Evolutionary conservation across 2,329 filamentous ascomycete genomes (phyloP).

Genomic region (Diaporthe capsici): DNA sequence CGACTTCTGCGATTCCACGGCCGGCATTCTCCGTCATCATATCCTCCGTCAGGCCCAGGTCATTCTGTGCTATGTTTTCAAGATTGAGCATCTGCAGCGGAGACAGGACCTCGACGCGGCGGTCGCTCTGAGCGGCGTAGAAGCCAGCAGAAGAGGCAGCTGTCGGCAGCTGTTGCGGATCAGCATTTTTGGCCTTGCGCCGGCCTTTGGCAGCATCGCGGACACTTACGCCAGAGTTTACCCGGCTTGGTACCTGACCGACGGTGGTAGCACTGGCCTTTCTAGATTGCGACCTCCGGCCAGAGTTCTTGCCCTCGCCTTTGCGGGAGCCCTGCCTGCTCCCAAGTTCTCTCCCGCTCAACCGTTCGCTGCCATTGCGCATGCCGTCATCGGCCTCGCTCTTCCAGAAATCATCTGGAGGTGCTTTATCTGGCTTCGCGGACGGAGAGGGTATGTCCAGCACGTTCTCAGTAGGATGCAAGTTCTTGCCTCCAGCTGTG

Average conservation of each 20-base stretch:
- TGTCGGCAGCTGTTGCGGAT: slow-evolving; percentile 56
- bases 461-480: slow-evolving; percentile 93
- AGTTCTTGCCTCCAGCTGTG: slow-evolving; percentile 86
- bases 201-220: slow-evolving; percentile 46
- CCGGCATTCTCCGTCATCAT: slow-evolving; percentile 94
- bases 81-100: slow-evolving; percentile 91
- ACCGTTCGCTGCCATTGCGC: slow-evolving; percentile 59
- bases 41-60: slow-evolving; percentile 88
- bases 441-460: slow-evolving; percentile 71
- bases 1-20: slow-evolving; percentile 88
- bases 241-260: slow-evolving; percentile 60
- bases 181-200: slow-evolving; percentile 49
- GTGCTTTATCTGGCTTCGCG: slow-evolving; percentile 50
- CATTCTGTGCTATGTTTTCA: slow-evolving; percentile 90
- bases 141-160: slow-evolving; percentile 57
- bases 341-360: slow-evolving; percentile 65
- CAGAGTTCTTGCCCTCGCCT: slow-evolving; percentile 66
- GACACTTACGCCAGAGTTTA: slow-evolving; percentile 61
- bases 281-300: slow-evolving; percentile 68
- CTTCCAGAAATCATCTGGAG: slow-evolving; percentile 75
- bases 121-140: slow-evolving; percentile 68
- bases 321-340: slow-evolving; percentile 65
- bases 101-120: slow-evolving; percentile 73
- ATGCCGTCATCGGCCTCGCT: slow-evolving; percentile 78
- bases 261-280: slow-evolving; percentile 64